Base-by-base conservation (phyloP, 2,329 filamentous ascomycete genomes). In the Phoma sp. region DNA sequence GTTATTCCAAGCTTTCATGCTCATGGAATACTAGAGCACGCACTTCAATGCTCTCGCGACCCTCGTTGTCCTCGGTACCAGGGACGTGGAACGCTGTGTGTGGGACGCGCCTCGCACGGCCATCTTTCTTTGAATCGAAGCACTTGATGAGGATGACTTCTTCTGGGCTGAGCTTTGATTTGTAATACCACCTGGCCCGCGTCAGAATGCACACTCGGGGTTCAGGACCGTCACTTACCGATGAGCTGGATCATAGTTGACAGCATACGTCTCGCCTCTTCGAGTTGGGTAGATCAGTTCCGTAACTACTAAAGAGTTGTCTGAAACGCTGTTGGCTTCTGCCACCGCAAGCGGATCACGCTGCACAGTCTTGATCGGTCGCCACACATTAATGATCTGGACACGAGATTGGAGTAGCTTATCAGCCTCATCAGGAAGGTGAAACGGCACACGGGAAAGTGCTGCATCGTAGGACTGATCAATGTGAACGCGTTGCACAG, bases 401-500 rank as follows among this genome's bases (percentile, higher is more conserved):
- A 69, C 66, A 14, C 72, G 63, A n/a, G 57, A 51, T 32, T 65
- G 60, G 0, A 67, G 57, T 2, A 74, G 61, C 13, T 64, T 59
- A 4, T 69, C 66, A 0, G 71, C 68, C 6, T 73, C 70, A 6
- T 67, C 64, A 23, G 68, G 67, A 1, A 73, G 55, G 44, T 74
- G 71, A 38, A 67, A 61, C 1, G 65, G 58, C 0, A 72, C 69
- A 18, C 69, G 64, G 0, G 59, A 65, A 0, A 68, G 50, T 0
- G 69, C 61, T 2, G 68, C 69, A 3, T 32, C 33, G 45, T 83
- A 82, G 3, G 81, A 80, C 65, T 86, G 83, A 66, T 86, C 83
- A 58, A 86, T 83, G 66, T 86, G 84, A 2, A 84, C 81, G 7
- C 80, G 77, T 51, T 79, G 76, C 2, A 83, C 80, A 1, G 78